phyloP scores from a whole-genome alignment of 2,329 filamentous ascomycete species.

The Microdochium trichocladiopsis region DNA sequence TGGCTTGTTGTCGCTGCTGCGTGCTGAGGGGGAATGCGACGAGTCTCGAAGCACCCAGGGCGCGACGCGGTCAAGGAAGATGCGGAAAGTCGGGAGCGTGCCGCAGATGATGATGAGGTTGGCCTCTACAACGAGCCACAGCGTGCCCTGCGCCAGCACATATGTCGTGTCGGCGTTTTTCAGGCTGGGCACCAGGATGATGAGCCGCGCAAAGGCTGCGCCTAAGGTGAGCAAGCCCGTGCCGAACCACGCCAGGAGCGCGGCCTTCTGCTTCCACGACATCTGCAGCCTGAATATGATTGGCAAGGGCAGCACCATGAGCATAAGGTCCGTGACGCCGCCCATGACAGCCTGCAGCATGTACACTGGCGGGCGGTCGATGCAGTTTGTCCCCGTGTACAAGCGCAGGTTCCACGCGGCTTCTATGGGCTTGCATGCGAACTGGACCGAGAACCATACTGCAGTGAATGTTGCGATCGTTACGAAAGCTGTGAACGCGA shows the following conservation, averaged over 20 bases:
- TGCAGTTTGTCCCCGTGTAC: constrained; percentile 20
- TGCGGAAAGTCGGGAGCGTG: constrained; percentile 16
- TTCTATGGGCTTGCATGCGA: constrained; percentile 15
- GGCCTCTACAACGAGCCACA: constrained; percentile 14
- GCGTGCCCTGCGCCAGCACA: neutral
- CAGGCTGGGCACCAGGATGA: constrained; percentile 1
- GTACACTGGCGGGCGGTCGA: constrained; percentile 31
- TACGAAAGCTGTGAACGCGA: constrained; percentile 7
- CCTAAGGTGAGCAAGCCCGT: constrained; percentile 16
- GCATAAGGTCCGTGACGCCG: constrained; percentile 30
- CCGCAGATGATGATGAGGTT: constrained; percentile 21
- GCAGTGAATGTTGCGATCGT: constrained; percentile 9
- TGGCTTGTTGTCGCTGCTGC: neutral
- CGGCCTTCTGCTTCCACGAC: constrained; percentile 29
- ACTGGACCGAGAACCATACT: constrained; percentile 13
- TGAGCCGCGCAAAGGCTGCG: neutral
- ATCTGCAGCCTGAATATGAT: constrained; percentile 28
- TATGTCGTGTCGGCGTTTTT: neutral
- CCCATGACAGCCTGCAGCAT: constrained; percentile 31
- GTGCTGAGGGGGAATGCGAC: neutral
- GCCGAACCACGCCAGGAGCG: constrained; percentile 26
- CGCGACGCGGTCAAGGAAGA: constrained; percentile 15
- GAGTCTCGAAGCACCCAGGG: constrained; percentile 5
- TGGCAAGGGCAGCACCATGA: constrained; percentile 29
- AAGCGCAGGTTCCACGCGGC: constrained; percentile 10